Base-by-base conservation (phyloP, 352 stramenopile species). In the Phytopythium ostracodes region DNA sequence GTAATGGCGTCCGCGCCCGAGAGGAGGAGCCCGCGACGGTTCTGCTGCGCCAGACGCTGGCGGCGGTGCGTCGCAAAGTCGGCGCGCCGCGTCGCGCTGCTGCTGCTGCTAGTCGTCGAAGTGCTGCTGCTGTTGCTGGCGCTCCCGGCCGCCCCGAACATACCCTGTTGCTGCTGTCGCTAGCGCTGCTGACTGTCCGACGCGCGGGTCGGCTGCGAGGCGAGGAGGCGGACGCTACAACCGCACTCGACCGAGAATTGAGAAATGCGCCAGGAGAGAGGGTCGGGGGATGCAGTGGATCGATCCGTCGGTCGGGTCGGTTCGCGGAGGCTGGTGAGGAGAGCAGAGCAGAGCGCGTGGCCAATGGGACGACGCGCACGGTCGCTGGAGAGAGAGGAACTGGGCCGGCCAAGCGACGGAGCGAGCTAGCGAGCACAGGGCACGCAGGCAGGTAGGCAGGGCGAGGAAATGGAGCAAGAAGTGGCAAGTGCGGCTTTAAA, bases 1-100 rank as follows among this genome's bases (percentile, higher is more conserved):
- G 72, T 73, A 22, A 79, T 61, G 36, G 38, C 66, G 60, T 73
- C 71, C 55, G 73, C 68, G 47, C 71, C 63, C 63, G 56, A 64
- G 59, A 67, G 70, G 66, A 75, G 17, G 11, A n/a, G n/a, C n/a
- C 10, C 33, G 52, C 35, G 33, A 5, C 52, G 47, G 47, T n/a
- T 29, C 31, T 57, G 51, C 51, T 46, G 51, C 33, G 52, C 52
- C 35, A 47, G 52, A 4, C 52, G 52, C 52, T 58, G 52, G 0
- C 52, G 33, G n/a, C 52, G 52, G 31, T 47, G 52, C 10, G 7
- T 29, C n/a, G 52, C 52, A 1, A 58, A 18, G 33, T 58, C 52
- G 1, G 29, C 20, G 31, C 52, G 52, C 11, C 31, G 31, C 20
- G 52, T 18, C 17, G 31, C 52, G 49, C 33, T 40, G 49, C 25